Evolutionary conservation across 306 rosid species (phyloP).

Genomic region (Gynostemma pentaphyllum): DNA sequence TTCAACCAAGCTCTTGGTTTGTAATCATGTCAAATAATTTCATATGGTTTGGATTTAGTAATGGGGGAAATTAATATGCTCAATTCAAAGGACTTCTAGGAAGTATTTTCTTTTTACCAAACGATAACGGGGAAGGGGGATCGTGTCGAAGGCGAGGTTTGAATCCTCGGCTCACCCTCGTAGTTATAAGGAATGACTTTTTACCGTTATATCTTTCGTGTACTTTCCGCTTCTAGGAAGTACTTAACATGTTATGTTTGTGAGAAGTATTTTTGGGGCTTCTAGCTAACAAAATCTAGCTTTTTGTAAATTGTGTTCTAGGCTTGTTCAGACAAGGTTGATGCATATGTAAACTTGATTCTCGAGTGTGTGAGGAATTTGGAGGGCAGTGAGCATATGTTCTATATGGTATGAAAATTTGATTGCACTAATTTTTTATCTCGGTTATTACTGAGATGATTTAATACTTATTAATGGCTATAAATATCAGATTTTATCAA

Average conservation of each 20-base stretch:
- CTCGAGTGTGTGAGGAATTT: conserved; percentile 10
- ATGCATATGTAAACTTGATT: conserved; percentile 14
- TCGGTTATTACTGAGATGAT: neutral
- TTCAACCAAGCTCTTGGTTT: conserved; percentile 1
- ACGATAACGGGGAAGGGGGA: no score
- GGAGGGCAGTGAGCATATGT: conserved; percentile 2
- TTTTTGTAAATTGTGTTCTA: conserved; percentile 10
- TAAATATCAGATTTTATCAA: neutral
- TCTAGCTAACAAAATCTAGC: conserved; percentile 10
- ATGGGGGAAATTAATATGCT: neutral
- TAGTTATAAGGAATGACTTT: no score
- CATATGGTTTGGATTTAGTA: neutral
- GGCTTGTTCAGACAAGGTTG: conserved; percentile 13
- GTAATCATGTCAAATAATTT: neutral
- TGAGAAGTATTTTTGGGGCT: conserved; percentile 1
- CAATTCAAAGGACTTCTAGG: neutral
- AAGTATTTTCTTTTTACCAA: no score
- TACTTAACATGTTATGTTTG: no score
- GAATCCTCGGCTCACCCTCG: no score
- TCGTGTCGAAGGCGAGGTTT: no score
- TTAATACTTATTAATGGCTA: neutral
- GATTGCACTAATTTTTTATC: neutral
- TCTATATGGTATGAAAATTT: conserved; percentile 6
- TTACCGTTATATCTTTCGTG: no score
- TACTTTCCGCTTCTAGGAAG: no score